Percentiles rank a stretch among this genome's conserved stretches.
phyloP scores from a whole-genome alignment of 352 stramenopile genomes.

The Globisporangium camurandrum region DNA sequence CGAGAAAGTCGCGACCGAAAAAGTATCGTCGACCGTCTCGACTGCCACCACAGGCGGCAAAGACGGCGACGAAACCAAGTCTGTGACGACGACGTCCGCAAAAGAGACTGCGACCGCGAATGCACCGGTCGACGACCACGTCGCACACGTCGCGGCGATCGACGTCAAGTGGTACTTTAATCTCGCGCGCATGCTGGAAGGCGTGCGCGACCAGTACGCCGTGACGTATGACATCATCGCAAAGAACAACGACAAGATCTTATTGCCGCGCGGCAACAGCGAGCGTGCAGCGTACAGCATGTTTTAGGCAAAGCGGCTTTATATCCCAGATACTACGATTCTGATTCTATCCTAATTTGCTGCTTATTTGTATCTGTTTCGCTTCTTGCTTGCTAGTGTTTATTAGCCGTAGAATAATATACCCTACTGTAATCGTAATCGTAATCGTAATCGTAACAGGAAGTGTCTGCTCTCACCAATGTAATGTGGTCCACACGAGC shows the following conservation, averaged over 20 bases:
- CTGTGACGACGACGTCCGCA: conserved; percentile 43
- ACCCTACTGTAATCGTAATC: too few species aligned
- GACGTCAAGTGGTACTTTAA: conserved; percentile 86
- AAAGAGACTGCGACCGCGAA: conserved; percentile 35
- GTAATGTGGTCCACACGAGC: too few species aligned
- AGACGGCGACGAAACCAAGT: conserved; percentile 69
- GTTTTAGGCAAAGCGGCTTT: conserved; percentile 37
- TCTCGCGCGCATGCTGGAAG: conserved; percentile 55
- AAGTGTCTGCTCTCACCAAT: too few species aligned
- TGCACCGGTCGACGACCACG: conserved; percentile 36
- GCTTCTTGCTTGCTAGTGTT: too few species aligned
- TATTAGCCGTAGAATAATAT: too few species aligned
- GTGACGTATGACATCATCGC: conserved; percentile 57
- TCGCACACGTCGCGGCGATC: conserved; percentile 61
- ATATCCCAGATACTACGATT: not conserved
- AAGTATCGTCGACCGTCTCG: conserved; percentile 43
- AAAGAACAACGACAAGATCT: conserved; percentile 83
- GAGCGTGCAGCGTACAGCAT: conserved; percentile 73
- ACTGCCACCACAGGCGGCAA: conserved; percentile 55
- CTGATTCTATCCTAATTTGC: too few species aligned
- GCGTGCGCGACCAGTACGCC: conserved; percentile 71
- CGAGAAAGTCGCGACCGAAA: conserved; percentile 52
- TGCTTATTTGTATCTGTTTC: too few species aligned
- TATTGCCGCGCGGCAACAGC: conserved; percentile 52
- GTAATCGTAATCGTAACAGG: too few species aligned